These are phyloP conservation scores for Myxozyma melibiosi DNA, from an alignment of 805 yeast species.

Conservation along the genomic window DNA sequence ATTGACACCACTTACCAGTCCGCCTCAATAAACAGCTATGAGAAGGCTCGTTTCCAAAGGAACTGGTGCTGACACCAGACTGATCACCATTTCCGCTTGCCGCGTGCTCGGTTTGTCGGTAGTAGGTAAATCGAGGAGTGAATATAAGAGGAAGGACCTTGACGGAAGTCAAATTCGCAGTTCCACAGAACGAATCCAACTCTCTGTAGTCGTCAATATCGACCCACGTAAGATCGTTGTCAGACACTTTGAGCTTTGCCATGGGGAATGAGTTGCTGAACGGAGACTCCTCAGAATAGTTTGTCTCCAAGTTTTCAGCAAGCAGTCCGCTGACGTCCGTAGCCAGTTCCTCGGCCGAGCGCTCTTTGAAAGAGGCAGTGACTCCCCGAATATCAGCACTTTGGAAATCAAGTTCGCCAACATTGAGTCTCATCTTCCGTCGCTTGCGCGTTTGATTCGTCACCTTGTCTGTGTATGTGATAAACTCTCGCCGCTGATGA, in stretches of 20 bases:
- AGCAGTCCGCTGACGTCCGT: slow-evolving; percentile 34
- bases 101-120: slow-evolving; percentile 57
- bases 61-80: slow-evolving; percentile 36
- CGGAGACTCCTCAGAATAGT: slow-evolving; percentile 26
- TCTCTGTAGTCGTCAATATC: slow-evolving; percentile 78
- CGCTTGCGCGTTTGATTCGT: slow-evolving; percentile 28
- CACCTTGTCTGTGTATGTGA: slow-evolving; percentile 20
- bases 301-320: slow-evolving; percentile 25
- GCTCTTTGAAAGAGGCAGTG: slow-evolving; percentile 63
- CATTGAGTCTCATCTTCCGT: slow-evolving; percentile 60
- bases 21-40: slow-evolving; percentile 60
- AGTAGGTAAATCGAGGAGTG: slow-evolving; percentile 70
- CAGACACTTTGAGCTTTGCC: slow-evolving; percentile 40
- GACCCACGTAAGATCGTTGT: slow-evolving; percentile 57
- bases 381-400: slow-evolving; percentile 70
- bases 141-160: slow-evolving; percentile 62
- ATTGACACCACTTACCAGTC: slow-evolving; percentile 17
- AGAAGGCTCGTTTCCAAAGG: slow-evolving; percentile 59
- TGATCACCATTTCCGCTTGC: slow-evolving; percentile 37
- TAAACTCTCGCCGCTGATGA: slow-evolving; percentile 56
- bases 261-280: slow-evolving; percentile 35
- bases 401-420: slow-evolving; percentile 69
- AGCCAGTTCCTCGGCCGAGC: slow-evolving; percentile 48
- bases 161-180: slow-evolving; percentile 44
- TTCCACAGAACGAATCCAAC: slow-evolving; percentile 45